These are phyloP conservation scores for Tricholoma sp. DNA, from an alignment of 768 basidiomycete species.

Conservation along the genomic window DNA sequence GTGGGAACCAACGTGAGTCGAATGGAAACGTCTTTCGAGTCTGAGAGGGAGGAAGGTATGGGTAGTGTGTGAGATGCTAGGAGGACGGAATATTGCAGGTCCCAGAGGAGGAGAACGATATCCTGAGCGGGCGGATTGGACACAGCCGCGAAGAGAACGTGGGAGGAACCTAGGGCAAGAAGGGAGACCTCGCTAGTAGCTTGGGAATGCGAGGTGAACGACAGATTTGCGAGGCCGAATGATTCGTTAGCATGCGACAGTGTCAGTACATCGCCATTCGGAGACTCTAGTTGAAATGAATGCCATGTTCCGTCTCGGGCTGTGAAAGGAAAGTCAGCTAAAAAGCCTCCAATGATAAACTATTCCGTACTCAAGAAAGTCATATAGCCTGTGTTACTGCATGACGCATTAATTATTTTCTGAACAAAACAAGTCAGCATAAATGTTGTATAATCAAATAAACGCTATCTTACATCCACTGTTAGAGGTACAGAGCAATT, in stretches of 20 bases:
- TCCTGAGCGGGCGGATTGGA: conserved; percentile 33
- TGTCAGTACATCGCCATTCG: conserved; percentile 19
- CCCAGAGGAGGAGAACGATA: conserved; percentile 60
- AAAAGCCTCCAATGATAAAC: neutral
- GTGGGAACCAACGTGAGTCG: conserved; percentile 26
- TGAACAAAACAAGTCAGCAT: conserved; percentile 16
- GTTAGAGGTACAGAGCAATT: conserved; percentile 24
- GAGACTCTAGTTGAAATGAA: conserved; percentile 27
- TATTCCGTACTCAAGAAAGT: conserved; percentile 41
- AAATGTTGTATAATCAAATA: neutral
- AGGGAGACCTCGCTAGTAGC: conserved; percentile 25
- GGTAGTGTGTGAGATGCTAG: conserved; percentile 49
- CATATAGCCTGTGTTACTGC: conserved; percentile 43
- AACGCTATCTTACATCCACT: conserved; percentile 22
- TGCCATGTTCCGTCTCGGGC: conserved; percentile 42
- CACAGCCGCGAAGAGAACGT: conserved; percentile 49
- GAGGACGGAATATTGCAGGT: conserved; percentile 62
- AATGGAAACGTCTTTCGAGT: conserved; percentile 24
- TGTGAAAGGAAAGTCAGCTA: conserved; percentile 15
- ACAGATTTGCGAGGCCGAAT: conserved; percentile 25
- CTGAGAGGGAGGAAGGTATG: conserved; percentile 38
- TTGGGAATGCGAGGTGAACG: conserved; percentile 20
- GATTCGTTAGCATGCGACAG: conserved; percentile 20
- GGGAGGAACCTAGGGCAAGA: conserved; percentile 50
- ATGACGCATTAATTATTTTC: conserved; percentile 36